Evolutionary conservation across 345 rosid genomes (phyloP).

Genomic region (Salix arbutifolia): DNA sequence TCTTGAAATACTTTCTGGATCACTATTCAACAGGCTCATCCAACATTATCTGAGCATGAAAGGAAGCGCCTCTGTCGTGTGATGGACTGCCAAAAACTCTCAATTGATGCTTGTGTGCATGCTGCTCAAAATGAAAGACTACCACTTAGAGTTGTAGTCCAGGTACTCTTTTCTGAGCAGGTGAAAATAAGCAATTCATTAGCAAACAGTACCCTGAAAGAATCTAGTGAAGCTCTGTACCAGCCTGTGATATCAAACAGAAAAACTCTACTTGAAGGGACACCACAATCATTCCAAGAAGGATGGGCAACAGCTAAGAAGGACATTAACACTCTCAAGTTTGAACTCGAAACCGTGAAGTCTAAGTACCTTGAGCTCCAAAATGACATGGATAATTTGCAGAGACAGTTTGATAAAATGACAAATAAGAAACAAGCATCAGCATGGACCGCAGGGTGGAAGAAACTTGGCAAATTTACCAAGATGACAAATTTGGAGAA

Average conservation of each 20-base stretch:
- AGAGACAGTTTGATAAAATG: conserved; percentile 73
- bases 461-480: conserved; percentile 78
- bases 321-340: conserved; percentile 84
- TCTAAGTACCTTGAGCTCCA: conserved; percentile 83
- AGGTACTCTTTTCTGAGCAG: conserved; percentile 94
- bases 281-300: conserved; percentile 95
- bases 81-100: conserved; percentile 96
- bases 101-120: conserved; percentile 94
- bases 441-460: conserved; percentile 88
- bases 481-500: conserved; percentile 59
- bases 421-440: conserved; percentile 64
- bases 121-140: conserved; percentile 96
- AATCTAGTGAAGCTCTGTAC: conserved; percentile 50
- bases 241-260: conserved; percentile 75
- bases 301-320: conserved; percentile 90
- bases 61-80: conserved; percentile 90
- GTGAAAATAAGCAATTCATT: conserved; percentile 83
- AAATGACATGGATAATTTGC: conserved; percentile 79
- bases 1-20: neutral
- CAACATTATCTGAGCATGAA: conserved; percentile 89
- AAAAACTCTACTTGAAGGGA: conserved; percentile 78
- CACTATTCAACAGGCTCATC: conserved; percentile 64
- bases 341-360: conserved; percentile 83
- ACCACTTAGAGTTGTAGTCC: conserved; percentile 84
- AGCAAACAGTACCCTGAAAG: conserved; percentile 62